A percentile compares a stretch with the other conserved stretches of the same genome.
Conservation (phyloP, 371 early-diverging fungal species). For the Mucor piriformis region DNA sequence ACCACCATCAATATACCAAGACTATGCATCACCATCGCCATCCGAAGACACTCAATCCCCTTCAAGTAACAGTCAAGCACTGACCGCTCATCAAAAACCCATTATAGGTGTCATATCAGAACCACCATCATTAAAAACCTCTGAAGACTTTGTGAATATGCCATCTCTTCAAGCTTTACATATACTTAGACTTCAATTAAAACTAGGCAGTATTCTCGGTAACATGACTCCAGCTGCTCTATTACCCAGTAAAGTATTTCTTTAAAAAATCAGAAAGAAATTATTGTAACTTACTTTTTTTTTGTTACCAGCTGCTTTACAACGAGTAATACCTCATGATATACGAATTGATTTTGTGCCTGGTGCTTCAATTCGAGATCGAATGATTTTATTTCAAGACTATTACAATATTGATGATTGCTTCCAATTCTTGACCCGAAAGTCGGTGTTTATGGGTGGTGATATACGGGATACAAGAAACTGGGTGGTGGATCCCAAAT, state of each 20-base stretch:
- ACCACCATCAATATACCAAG: background rate
- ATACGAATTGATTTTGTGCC: conserved; percentile 47
- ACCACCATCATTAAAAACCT: conserved; percentile 29
- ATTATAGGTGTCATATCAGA: conserved; percentile 27
- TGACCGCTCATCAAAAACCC: conserved; percentile 21
- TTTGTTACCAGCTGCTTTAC: conserved; percentile 37
- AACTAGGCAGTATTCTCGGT: conserved; percentile 36
- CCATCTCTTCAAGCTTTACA: conserved; percentile 47
- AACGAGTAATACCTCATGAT: conserved; percentile 47
- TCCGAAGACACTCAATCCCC: background rate
- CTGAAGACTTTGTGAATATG: conserved; percentile 38
- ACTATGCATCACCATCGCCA: background rate
- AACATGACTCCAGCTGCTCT: conserved; percentile 14
- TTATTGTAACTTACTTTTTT: background rate
- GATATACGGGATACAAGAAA: conserved; percentile 48
- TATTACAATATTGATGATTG: conserved; percentile 45
- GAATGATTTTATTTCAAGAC: conserved; percentile 49
- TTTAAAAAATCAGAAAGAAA: background rate
- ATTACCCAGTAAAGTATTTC: conserved; percentile 39
- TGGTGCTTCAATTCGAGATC: conserved; percentile 32
- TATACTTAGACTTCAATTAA: conserved; percentile 41
- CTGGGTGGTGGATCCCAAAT: conserved; percentile 47
- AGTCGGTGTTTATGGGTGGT: conserved; percentile 54
- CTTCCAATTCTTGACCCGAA: conserved; percentile 43
- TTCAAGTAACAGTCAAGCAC: background rate